Base-by-base conservation (phyloP, 129 eudicot species). In the Flaveria bidentis region DNA sequence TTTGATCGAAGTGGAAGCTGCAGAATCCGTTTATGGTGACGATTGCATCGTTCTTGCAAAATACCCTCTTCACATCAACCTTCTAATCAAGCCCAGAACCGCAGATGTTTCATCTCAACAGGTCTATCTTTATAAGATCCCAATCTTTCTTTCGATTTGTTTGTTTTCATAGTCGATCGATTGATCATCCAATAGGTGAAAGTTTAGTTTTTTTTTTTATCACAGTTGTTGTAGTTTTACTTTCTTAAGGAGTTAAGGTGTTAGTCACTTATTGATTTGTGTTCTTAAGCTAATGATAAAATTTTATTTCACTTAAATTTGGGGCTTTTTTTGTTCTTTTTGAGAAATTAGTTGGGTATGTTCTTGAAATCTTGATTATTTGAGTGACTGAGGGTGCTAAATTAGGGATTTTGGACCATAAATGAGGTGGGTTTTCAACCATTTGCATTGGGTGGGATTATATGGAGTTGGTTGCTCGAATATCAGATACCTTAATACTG, bases 81-180 rank as follows among this genome's bases (percentile, higher is more conserved):
- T 92, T 26, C 87, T 87, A 69, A 77, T 92, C 74, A 89, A 89
- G 74, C 98, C 98, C 39, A 89, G 93, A 62, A 92, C 98, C n/a
- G 98, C 92, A 67, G 93, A 92, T 18, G 86, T 84, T 69, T 83
- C 91, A 13, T 92, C 96, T 71, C 91, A 87, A 73, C 98, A 92
- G 98, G 98, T 92, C 15, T 22, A 14, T 9, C 63, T 46, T 4
- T 13, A 5, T 9, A 61, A 74, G 57, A 44, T 67, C 68, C 25
- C 46, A 9, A 57, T 28, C 30, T 36, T 67, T 69, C 73, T 6
- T 66, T 72, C 11, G 3, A 17, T 47, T 56, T 15, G 72, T 11
- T 55, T 41, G 55, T 18, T 51, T 13, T 12, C 30, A 68, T 28
- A 67, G 26, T 18, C 13, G 39, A 33, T 47, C 57, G 8, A 26